Evolutionary conservation across 306 rosid species (phyloP).

Genomic region (Lathyrus tuberosus): DNA sequence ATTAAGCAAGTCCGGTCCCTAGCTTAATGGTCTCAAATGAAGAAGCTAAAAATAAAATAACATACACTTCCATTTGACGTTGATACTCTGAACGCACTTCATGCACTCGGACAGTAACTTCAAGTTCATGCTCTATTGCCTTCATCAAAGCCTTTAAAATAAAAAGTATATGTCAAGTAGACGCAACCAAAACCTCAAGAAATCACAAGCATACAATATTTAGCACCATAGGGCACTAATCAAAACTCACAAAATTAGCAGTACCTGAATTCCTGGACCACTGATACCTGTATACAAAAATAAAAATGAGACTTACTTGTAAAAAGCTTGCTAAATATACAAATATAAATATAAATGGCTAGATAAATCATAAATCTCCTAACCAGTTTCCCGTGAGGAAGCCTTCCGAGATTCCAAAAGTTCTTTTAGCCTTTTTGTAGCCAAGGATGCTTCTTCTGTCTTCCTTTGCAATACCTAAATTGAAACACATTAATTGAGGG

Average conservation of each 20-base stretch:
- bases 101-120: conserved; percentile 86
- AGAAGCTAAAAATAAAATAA: conserved; percentile 19
- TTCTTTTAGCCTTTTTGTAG: conserved; percentile 91
- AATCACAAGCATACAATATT: neutral
- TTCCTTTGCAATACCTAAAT: conserved; percentile 90
- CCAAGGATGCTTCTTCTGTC: conserved; percentile 93
- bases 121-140: conserved; percentile 89
- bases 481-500: conserved; percentile 22
- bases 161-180: conserved; percentile 24
- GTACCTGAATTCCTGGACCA: conserved; percentile 89
- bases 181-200: conserved; percentile 1
- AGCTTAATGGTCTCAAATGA: neutral
- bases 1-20: no score
- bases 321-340: conserved; percentile 1
- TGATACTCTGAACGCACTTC: conserved; percentile 93
- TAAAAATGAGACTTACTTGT: neutral
- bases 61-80: conserved; percentile 90
- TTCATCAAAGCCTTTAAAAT: conserved; percentile 79
- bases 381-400: conserved; percentile 73
- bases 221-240: no score
- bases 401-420: conserved; percentile 84
- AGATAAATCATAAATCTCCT: conserved; percentile 34
- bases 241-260: conserved; percentile 2
- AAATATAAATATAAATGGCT: conserved; percentile 23
- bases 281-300: conserved; percentile 49